A percentile compares a stretch with the other conserved stretches of the same genome.
Evolutionary conservation across 2,329 filamentous ascomycete genomes (phyloP).

Genomic region (Akanthomyces dipterigenus): DNA sequence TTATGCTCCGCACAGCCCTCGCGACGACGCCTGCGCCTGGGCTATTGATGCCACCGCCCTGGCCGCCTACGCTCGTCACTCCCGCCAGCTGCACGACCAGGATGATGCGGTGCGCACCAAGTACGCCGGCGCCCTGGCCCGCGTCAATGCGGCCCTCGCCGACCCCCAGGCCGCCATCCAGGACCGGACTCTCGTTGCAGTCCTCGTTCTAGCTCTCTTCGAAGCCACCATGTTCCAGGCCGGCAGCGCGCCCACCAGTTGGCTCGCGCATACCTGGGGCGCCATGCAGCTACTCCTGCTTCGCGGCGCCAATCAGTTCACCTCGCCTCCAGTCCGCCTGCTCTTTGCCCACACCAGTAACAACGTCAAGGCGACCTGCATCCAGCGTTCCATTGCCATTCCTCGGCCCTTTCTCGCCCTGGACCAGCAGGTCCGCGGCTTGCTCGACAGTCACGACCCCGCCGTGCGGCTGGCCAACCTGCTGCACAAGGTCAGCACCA

Average conservation of each 20-base stretch:
- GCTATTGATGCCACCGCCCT: conserved; percentile 20
- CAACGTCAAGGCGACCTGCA: conserved; percentile 22
- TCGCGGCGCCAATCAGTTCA: conserved; percentile 18
- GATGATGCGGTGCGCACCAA: conserved; percentile 16
- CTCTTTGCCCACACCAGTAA: conserved; percentile 21
- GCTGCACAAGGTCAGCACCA: conserved; percentile 13
- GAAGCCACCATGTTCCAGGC: conserved; percentile 22
- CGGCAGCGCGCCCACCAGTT: conserved; percentile 18
- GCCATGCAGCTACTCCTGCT: conserved; percentile 21
- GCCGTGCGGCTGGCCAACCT: background rate
- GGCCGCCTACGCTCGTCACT: conserved; percentile 18
- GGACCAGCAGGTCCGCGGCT: conserved; percentile 8
- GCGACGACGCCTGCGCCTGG: conserved; percentile 16
- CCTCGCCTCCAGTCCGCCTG: conserved; percentile 15
- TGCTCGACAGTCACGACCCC: conserved; percentile 15
- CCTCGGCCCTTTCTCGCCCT: conserved; percentile 18
- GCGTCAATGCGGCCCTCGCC: conserved; percentile 15
- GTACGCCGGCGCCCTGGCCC: conserved; percentile 18
- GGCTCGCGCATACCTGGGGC: conserved; percentile 21
- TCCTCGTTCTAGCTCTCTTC: conserved; percentile 23
- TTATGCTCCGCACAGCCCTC: conserved; percentile 7
- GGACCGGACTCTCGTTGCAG: conserved; percentile 21
- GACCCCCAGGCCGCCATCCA: conserved; percentile 16
- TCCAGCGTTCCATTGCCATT: conserved; percentile 18
- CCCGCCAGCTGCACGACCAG: conserved; percentile 13